Evolutionary conservation across 495 filamentous ascomycete genomes (phyloP).

Genomic region (Talaromyces borbonicus): DNA sequence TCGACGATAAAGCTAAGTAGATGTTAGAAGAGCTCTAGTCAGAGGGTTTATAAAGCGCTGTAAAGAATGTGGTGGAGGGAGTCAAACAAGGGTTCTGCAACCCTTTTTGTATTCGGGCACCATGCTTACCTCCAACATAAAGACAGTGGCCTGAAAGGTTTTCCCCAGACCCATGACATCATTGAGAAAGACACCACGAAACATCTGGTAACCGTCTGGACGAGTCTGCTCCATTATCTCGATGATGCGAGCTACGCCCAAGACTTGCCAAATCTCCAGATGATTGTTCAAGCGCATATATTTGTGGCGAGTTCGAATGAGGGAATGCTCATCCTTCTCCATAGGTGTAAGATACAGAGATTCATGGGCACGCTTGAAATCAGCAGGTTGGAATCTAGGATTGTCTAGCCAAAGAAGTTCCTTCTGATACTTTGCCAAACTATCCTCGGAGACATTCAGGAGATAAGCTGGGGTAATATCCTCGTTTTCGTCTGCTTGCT

Average conservation of each 20-base stretch:
- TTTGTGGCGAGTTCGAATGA: not conserved
- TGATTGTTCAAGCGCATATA: not conserved
- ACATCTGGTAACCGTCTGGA: not conserved
- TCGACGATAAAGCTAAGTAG: not conserved
- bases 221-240: not conserved
- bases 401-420: not conserved
- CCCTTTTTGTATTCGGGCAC: not conserved
- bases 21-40: no score
- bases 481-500: not conserved
- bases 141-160: not conserved
- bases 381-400: not conserved
- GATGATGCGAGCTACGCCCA: not conserved
- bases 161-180: not conserved
- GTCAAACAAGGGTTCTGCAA: no score
- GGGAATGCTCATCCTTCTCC: not conserved
- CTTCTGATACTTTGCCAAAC: no score
- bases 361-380: not conserved
- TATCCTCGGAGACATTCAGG: not conserved
- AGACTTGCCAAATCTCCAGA: not conserved
- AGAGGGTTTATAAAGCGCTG: not conserved
- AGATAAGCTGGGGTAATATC: not conserved
- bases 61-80: no score
- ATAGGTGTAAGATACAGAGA: not conserved
- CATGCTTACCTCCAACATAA: not conserved
- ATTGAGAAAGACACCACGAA: not conserved